Percentiles rank a stretch among this genome's conserved stretches.
Evolutionary conservation across 176 grass and related monocot genomes (phyloP).

Genomic region (Cenchrus purpureus): DNA sequence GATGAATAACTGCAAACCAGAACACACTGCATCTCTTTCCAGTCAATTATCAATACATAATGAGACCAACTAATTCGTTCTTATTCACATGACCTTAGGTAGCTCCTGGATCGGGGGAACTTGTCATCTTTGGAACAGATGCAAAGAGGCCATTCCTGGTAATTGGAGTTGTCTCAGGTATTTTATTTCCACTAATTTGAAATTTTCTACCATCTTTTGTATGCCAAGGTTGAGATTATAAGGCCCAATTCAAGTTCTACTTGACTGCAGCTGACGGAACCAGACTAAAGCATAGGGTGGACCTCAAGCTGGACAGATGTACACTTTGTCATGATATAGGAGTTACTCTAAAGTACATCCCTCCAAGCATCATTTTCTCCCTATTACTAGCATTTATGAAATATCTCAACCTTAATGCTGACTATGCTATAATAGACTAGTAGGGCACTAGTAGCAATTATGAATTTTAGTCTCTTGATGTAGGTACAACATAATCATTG

Average conservation of each 20-base stretch:
- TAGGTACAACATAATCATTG: slow-evolving; percentile 67
- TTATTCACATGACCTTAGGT: slow-evolving; percentile 43
- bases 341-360: slow-evolving; percentile 50
- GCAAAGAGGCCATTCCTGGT: slow-evolving; percentile 59
- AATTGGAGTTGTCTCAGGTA: slow-evolving; percentile 64
- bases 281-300: slow-evolving; percentile 54
- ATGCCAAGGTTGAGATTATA: not conserved
- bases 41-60: not conserved
- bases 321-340: slow-evolving; percentile 68
- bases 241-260: not conserved
- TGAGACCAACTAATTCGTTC: not conserved
- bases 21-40: not conserved
- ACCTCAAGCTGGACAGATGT: slow-evolving; percentile 52
- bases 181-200: not conserved
- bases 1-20: not conserved
- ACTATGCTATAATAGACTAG: not conserved
- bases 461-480: not conserved
- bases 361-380: not conserved
- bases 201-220: not conserved
- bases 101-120: slow-evolving; percentile 61
- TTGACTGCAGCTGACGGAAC: slow-evolving; percentile 53
- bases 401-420: not conserved
- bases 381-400: not conserved
- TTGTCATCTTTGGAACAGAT: slow-evolving; percentile 54
- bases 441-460: not conserved